phyloP scores from a whole-genome alignment of 192 early-diverging fungal species.

The Lobosporangium transversale region DNA sequence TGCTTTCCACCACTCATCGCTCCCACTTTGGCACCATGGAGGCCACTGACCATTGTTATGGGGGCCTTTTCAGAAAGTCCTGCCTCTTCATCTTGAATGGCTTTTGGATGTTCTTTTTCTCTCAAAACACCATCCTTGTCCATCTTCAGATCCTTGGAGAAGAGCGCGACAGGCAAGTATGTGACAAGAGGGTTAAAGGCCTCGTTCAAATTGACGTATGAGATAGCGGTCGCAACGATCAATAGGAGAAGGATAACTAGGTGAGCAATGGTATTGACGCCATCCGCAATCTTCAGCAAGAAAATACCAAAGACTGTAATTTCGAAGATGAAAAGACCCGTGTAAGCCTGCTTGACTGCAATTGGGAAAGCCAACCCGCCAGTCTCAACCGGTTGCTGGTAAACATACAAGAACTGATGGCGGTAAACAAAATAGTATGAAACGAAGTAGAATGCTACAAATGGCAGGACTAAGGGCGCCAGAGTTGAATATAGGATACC shows the following conservation, averaged over 20 bases:
- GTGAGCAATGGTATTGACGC: conserved; percentile 54
- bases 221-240: conserved; percentile 8
- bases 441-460: conserved; percentile 77
- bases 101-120: not conserved
- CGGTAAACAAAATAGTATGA: conserved; percentile 79
- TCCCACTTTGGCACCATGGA: too few relatives aligned
- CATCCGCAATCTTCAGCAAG: conserved; percentile 63
- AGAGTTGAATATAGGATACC: conserved; percentile 84
- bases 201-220: conserved; percentile 25
- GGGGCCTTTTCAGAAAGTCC: conserved; percentile 1
- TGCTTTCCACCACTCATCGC: conserved; percentile 18
- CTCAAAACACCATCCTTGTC: conserved; percentile 19
- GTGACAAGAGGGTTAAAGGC: conserved; percentile 43
- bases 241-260: conserved; percentile 16
- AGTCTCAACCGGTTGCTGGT: conserved; percentile 62
- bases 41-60: too few relatives aligned
- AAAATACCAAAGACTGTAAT: conserved; percentile 79
- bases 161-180: conserved; percentile 38
- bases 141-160: conserved; percentile 39
- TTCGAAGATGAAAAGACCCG: conserved; percentile 78
- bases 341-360: conserved; percentile 67
- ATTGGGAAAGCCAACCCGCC: conserved; percentile 73
- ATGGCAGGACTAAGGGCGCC: conserved; percentile 80
- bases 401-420: conserved; percentile 87
- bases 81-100: conserved; percentile 12